Evolutionary conservation across 306 rosid genomes (phyloP).

Genomic region (Castanea crenata): DNA sequence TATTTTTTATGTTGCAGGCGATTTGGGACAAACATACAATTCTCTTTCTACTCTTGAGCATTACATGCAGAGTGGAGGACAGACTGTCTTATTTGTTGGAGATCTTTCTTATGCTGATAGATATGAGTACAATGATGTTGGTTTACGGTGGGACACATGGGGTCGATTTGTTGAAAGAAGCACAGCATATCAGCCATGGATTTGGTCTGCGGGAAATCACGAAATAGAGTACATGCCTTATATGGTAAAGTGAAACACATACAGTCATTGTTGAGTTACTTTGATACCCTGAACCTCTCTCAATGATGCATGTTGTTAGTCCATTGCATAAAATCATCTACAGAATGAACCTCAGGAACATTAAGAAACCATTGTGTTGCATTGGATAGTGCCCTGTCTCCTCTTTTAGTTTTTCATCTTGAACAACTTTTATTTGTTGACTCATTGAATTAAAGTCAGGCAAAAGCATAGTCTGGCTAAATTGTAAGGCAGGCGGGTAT

Average conservation of each 20-base stretch:
- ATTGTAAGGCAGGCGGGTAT: conserved; percentile 9
- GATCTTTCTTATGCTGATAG: conserved; percentile 97
- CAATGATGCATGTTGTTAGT: not conserved
- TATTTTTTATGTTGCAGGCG: conserved; percentile 55
- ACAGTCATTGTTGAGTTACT: not conserved
- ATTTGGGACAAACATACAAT: conserved; percentile 95
- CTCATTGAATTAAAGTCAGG: not conserved
- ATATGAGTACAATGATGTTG: conserved; percentile 70
- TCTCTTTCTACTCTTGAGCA: conserved; percentile 93
- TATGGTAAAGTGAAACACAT: conserved; percentile 55
- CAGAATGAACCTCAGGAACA: conserved; percentile 10
- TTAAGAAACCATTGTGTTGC: conserved; percentile 7
- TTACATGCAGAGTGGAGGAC: conserved; percentile 78
- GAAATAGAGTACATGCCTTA: conserved; percentile 89
- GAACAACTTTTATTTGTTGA: no score
- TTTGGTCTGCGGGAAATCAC: conserved; percentile 90
- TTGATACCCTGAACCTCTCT: not conserved
- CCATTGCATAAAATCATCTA: conserved; percentile 5
- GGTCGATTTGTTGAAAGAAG: conserved; percentile 76
- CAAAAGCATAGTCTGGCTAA: not conserved
- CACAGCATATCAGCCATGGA: conserved; percentile 90
- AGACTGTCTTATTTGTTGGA: conserved; percentile 79
- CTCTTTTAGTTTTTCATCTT: not conserved
- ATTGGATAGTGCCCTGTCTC: not conserved
- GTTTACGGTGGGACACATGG: conserved; percentile 95